Evolutionary conservation across 2,329 filamentous ascomycete species (phyloP).

Genomic region (Claviceps monticola): DNA sequence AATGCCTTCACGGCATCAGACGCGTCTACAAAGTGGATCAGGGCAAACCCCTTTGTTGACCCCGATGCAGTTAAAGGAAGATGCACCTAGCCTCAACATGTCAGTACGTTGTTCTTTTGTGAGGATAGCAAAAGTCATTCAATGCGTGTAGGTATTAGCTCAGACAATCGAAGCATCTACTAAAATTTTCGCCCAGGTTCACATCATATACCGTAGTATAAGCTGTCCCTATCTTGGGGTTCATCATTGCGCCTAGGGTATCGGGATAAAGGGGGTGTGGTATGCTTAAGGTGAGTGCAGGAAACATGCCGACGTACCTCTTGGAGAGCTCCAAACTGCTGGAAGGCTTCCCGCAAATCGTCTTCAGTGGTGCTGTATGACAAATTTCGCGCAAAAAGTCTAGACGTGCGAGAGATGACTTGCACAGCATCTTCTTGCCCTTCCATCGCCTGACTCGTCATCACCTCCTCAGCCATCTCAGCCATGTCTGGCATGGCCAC

Average conservation of each 20-base stretch:
- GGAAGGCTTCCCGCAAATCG: constrained; percentile 61
- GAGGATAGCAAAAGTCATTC: neutral
- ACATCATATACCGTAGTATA: constrained; percentile 88
- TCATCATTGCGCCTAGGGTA: constrained; percentile 59
- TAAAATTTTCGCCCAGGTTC: constrained; percentile 94
- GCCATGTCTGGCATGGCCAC: constrained; percentile 14
- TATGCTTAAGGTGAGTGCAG: neutral
- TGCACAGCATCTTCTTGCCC: constrained; percentile 27
- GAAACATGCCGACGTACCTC: constrained; percentile 54
- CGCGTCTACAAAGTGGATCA: constrained; percentile 63
- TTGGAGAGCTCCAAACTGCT: constrained; percentile 59
- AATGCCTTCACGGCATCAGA: constrained; percentile 67
- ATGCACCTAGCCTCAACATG: constrained; percentile 53
- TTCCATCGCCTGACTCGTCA: constrained; percentile 17
- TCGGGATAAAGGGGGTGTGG: neutral
- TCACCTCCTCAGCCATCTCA: constrained; percentile 8
- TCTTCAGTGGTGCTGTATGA: constrained; percentile 67
- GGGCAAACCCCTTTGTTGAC: constrained; percentile 78
- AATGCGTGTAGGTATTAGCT: constrained; percentile 24
- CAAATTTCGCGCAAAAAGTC: constrained; percentile 82
- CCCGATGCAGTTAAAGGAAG: constrained; percentile 62
- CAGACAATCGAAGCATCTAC: constrained; percentile 97
- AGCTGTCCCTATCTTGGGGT: constrained; percentile 99
- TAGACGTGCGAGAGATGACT: constrained; percentile 55
- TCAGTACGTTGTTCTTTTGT: constrained; percentile 12